Evolutionary conservation across 2,329 filamentous ascomycete genomes (phyloP).

Genomic region (Hansfordia pulvinata): DNA sequence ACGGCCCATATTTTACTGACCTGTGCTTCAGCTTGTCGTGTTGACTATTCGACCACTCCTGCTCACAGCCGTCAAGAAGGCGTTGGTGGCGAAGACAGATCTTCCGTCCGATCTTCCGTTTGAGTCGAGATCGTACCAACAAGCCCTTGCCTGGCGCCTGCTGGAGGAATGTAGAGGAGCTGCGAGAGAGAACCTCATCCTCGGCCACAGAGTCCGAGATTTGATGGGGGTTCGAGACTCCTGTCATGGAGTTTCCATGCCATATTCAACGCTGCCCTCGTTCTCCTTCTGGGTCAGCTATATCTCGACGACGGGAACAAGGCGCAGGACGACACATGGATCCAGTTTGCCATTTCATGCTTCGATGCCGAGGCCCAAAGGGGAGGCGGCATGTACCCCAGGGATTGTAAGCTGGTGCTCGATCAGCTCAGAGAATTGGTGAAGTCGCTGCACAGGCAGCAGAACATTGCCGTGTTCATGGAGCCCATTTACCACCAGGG

Average conservation of each 20-base stretch:
- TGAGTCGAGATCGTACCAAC: conserved; percentile 15
- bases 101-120: too few relatives aligned
- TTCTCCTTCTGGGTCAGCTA: conserved; percentile 31
- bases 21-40: conserved; percentile 27
- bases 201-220: conserved; percentile 25
- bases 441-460: conserved; percentile 12
- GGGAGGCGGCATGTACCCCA: conserved; percentile 20
- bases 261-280: conserved; percentile 34
- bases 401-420: conserved; percentile 23
- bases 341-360: conserved; percentile 25
- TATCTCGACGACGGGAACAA: conserved; percentile 19
- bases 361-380: conserved; percentile 24
- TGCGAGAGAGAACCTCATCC: conserved; percentile 28
- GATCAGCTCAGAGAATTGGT: conserved; percentile 23
- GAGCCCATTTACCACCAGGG: too few relatives aligned
- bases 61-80: conserved; percentile 30
- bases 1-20: background rate
- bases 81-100: conserved; percentile 27
- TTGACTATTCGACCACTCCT: conserved; percentile 32
- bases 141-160: too few relatives aligned
- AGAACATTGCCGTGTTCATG: background rate
- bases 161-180: conserved; percentile 26
- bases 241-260: conserved; percentile 31
- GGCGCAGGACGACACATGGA: conserved; percentile 15
- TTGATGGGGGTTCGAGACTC: conserved; percentile 23